These are phyloP conservation scores for Erythrophleum fordii DNA, from an alignment of 306 rosid genomes.

Conservation along the genomic window DNA sequence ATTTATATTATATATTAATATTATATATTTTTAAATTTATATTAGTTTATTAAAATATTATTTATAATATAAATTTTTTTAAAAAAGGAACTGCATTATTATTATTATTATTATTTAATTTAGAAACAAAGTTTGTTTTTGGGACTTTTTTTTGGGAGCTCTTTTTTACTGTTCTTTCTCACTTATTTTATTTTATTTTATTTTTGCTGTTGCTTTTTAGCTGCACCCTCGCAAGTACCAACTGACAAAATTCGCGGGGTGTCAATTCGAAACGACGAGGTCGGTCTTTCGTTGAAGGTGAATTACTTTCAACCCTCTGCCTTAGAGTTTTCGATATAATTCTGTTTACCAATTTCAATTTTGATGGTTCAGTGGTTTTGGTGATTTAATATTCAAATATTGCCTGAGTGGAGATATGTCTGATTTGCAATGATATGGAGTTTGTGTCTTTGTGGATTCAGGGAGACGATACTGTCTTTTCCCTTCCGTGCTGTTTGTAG, in stretches of 20 bases:
- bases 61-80: too few relatives aligned
- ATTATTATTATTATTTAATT: too few relatives aligned
- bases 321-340: slow-evolving; percentile 31
- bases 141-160: neutral
- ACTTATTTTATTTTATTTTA: neutral
- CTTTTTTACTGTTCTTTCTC: too few relatives aligned
- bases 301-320: slow-evolving; percentile 26
- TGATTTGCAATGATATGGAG: slow-evolving; percentile 24
- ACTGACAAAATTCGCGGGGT: neutral
- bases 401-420: slow-evolving; percentile 17
- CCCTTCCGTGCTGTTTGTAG: slow-evolving; percentile 10
- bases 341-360: neutral
- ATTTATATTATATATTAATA: too few relatives aligned
- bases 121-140: neutral
- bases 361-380: neutral
- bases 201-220: neutral
- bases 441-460: slow-evolving; percentile 1
- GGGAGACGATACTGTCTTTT: neutral
- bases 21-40: too few relatives aligned
- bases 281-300: slow-evolving; percentile 30
- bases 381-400: slow-evolving; percentile 6
- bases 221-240: neutral
- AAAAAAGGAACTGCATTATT: too few relatives aligned
- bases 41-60: too few relatives aligned
- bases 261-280: slow-evolving; percentile 6